Percentiles rank a stretch among this genome's conserved stretches.
Conservation (phyloP, 768 basidiomycete genomes). For the Coprinopsis sp. region DNA sequence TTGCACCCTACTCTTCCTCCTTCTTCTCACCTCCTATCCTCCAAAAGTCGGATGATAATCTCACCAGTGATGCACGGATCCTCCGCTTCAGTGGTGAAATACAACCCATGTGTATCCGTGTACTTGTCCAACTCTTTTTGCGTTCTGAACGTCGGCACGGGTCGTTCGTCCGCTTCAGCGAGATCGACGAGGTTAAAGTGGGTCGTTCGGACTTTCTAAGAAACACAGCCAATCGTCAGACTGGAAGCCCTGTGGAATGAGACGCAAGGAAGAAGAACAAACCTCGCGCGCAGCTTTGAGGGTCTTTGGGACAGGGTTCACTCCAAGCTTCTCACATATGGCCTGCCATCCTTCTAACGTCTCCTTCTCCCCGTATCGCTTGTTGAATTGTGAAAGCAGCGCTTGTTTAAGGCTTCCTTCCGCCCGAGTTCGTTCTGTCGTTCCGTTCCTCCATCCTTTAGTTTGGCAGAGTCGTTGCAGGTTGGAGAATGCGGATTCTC, state of each 20-base stretch:
- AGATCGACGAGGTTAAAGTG: constrained; percentile 13
- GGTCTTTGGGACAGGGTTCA: constrained; percentile 5
- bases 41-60: constrained; percentile 7
- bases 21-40: neutral
- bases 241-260: neutral
- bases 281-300: constrained; percentile 3
- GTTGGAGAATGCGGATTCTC: too few species aligned
- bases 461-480: too few species aligned
- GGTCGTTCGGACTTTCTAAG: constrained; percentile 4
- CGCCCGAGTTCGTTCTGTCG: neutral
- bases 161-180: neutral
- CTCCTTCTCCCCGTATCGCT: constrained; percentile 10
- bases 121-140: constrained; percentile 8
- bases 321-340: constrained; percentile 4
- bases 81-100: constrained; percentile 5
- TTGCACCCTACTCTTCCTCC: neutral
- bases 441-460: neutral
- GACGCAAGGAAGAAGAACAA: neutral
- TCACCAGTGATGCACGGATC: constrained; percentile 2
- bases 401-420: constrained; percentile 3
- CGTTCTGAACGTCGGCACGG: neutral
- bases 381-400: constrained; percentile 11
- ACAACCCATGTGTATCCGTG: neutral
- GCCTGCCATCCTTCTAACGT: constrained; percentile 11
- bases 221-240: neutral